Evolutionary conservation across 2,329 filamentous ascomycete genomes (phyloP).

Genomic region (Pseudocercospora eumusae): DNA sequence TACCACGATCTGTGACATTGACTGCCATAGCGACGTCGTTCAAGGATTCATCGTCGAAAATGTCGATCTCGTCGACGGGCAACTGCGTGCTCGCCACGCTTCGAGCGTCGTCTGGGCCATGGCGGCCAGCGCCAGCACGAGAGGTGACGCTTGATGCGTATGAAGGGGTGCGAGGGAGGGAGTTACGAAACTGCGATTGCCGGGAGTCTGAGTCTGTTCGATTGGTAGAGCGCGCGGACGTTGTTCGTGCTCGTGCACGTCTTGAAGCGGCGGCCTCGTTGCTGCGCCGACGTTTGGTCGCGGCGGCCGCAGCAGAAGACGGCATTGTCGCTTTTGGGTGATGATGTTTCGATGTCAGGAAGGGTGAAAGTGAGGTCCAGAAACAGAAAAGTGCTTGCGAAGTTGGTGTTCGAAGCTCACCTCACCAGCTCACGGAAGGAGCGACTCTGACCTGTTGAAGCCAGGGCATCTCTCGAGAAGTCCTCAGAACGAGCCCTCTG

Average conservation of each 20-base stretch:
- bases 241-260: constrained; percentile 17
- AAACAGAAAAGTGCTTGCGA: neutral
- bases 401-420: neutral
- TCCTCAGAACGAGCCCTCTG: neutral
- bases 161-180: constrained; percentile 8
- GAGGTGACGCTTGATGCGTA: constrained; percentile 24
- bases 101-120: constrained; percentile 8
- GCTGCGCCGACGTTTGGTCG: constrained; percentile 17
- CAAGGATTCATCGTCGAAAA: constrained; percentile 23
- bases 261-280: constrained; percentile 12
- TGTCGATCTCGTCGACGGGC: constrained; percentile 20
- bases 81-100: constrained; percentile 20
- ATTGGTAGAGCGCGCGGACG: constrained; percentile 12
- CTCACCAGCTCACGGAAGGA: neutral
- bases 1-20: constrained; percentile 68
- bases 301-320: constrained; percentile 3
- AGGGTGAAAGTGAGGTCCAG: neutral
- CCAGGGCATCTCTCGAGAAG: neutral
- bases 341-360: neutral
- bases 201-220: constrained; percentile 26
- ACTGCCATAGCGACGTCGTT: constrained; percentile 79
- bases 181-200: constrained; percentile 11
- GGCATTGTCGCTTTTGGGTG: constrained; percentile 16
- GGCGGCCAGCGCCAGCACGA: constrained; percentile 7
- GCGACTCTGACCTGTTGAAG: neutral